phyloP scores from a whole-genome alignment of 1,139 yeast species.

The Ogataea hybrid region DNA sequence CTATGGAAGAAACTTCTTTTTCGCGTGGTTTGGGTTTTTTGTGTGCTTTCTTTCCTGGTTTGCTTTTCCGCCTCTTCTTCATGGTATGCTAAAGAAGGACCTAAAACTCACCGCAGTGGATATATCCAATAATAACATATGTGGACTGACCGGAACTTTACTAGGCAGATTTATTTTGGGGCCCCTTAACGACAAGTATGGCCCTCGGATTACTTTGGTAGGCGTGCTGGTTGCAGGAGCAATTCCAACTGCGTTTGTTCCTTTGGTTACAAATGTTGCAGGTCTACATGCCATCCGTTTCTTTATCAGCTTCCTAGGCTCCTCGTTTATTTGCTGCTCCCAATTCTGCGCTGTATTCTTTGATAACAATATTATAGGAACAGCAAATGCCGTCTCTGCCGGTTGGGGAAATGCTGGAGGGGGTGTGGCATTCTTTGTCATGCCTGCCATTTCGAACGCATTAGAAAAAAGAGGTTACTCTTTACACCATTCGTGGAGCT shows the following conservation, averaged over 20 bases:
- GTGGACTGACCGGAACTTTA: constrained; percentile 34
- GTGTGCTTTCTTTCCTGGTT: constrained; percentile 37
- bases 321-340: constrained; percentile 32
- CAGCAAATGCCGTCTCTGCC: constrained; percentile 35
- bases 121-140: constrained; percentile 34
- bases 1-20: constrained; percentile 32
- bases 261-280: constrained; percentile 36
- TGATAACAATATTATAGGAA: constrained; percentile 34
- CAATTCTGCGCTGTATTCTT: constrained; percentile 34
- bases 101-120: constrained; percentile 30
- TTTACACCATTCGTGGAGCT: constrained; percentile 31
- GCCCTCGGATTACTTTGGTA: constrained; percentile 34
- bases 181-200: constrained; percentile 33
- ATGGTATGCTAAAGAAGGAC: constrained; percentile 28
- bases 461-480: constrained; percentile 28
- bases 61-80: constrained; percentile 36
- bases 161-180: constrained; percentile 33
- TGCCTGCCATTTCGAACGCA: constrained; percentile 33
- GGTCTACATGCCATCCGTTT: constrained; percentile 46
- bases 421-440: constrained; percentile 37
- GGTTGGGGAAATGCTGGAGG: constrained; percentile 40
- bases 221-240: constrained; percentile 31
- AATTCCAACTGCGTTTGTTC: constrained; percentile 35
- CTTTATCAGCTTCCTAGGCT: constrained; percentile 50
- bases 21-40: constrained; percentile 35